phyloP scores from a whole-genome alignment of 352 stramenopile species.

The Globisporangium acanthophoron region DNA sequence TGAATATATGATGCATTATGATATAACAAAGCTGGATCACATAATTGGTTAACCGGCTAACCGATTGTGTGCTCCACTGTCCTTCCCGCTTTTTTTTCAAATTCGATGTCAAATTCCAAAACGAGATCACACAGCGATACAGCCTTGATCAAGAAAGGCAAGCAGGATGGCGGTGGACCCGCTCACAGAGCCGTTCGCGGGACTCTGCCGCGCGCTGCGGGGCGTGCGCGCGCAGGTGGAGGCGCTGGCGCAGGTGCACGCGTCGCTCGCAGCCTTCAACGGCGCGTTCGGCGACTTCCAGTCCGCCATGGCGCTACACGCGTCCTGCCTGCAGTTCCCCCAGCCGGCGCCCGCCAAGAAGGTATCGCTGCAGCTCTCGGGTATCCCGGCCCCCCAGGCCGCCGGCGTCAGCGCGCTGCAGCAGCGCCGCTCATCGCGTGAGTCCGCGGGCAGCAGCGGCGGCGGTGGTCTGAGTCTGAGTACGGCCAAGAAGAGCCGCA shows the following conservation, averaged over 20 bases:
- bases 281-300: slow-evolving; percentile 67
- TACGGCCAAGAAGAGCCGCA: neutral
- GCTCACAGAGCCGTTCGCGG: slow-evolving; percentile 43
- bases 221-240: slow-evolving; percentile 63
- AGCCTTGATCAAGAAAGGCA: too few relatives aligned
- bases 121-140: too few relatives aligned
- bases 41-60: too few relatives aligned
- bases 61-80: too few relatives aligned
- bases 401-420: slow-evolving; percentile 8
- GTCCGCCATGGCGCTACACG: slow-evolving; percentile 69
- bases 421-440: slow-evolving; percentile 8
- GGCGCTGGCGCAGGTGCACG: slow-evolving; percentile 58
- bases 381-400: slow-evolving; percentile 31
- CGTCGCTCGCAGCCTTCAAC: slow-evolving; percentile 76
- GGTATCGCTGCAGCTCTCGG: slow-evolving; percentile 20
- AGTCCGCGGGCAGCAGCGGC: slow-evolving; percentile 11
- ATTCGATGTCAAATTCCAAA: too few relatives aligned
- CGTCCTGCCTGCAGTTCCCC: slow-evolving; percentile 66
- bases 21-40: too few relatives aligned
- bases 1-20: too few relatives aligned
- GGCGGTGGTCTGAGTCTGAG: slow-evolving; percentile 2
- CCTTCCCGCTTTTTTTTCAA: too few relatives aligned
- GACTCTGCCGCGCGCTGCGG: slow-evolving; percentile 57
- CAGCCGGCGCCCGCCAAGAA: slow-evolving; percentile 14
- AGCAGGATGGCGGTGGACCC: slow-evolving; percentile 14